phyloP scores from a whole-genome alignment of 1,284 basidiomycete species.

The Cutaneotrichosporon sp. region DNA sequence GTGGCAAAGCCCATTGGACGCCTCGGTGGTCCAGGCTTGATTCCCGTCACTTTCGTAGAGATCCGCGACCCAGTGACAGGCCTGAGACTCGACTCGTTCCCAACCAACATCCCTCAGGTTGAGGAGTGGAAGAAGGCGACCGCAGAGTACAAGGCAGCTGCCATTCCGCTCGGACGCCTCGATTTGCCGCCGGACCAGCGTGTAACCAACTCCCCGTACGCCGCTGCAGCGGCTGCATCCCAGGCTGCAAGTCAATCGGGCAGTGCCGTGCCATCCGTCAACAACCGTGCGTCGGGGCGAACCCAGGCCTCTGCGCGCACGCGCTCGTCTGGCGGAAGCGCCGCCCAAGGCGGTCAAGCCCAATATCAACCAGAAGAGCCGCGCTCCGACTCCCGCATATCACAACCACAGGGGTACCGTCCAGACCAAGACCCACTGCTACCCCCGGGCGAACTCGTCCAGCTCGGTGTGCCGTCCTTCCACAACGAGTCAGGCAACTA shows the following conservation, averaged over 20 bases:
- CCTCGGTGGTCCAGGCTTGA: constrained; percentile 90
- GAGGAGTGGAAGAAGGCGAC: constrained; percentile 98
- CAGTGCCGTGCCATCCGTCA: neutral
- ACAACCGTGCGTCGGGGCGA: constrained; percentile 21
- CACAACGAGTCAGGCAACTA: constrained; percentile 94
- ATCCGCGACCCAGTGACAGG: constrained; percentile 88
- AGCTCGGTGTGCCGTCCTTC: constrained; percentile 90
- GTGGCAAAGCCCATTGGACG: constrained; percentile 84
- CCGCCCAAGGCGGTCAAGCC: neutral
- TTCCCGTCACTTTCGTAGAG: constrained; percentile 94
- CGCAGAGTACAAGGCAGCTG: constrained; percentile 90
- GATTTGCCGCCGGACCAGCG: constrained; percentile 56
- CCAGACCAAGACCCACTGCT: constrained; percentile 50
- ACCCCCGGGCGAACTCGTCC: constrained; percentile 75
- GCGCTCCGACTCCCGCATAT: neutral
- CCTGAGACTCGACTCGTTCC: constrained; percentile 62
- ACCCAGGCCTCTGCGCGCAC: constrained; percentile 23
- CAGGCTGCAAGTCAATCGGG: constrained; percentile 1
- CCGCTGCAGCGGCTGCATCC: constrained; percentile 11
- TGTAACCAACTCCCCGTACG: constrained; percentile 42
- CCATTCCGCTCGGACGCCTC: constrained; percentile 87
- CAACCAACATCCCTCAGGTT: constrained; percentile 77
- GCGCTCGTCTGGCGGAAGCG: neutral
- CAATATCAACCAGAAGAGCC: neutral
- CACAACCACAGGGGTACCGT: constrained; percentile 21